A percentile compares a stretch with the other conserved stretches of the same genome.
phyloP scores from a whole-genome alignment of 495 filamentous ascomycete genomes.

The Evansstolkia leycettana region DNA sequence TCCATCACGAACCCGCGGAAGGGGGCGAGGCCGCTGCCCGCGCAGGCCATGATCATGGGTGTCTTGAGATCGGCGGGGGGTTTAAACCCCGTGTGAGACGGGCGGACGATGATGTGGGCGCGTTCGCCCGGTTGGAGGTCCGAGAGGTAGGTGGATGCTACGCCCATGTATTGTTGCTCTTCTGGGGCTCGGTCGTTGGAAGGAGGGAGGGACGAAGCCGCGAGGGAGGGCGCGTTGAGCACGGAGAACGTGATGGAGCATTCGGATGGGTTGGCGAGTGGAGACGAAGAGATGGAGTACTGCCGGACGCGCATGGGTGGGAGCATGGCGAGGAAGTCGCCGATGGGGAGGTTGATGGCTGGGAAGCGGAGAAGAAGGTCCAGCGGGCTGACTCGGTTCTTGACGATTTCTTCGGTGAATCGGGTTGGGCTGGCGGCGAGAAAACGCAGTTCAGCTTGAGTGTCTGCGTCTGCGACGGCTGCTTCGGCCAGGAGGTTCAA shows the following conservation, averaged over 20 bases:
- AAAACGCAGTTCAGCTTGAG: conserved; percentile 18
- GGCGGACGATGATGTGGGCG: conserved; percentile 47
- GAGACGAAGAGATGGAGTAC: conserved; percentile 73
- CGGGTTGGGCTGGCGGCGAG: conserved; percentile 19
- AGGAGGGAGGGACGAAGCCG: conserved; percentile 4
- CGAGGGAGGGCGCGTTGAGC: conserved; percentile 43
- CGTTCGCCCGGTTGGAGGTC: conserved; percentile 44
- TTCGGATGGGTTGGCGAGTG: conserved; percentile 41
- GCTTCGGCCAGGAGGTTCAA: conserved; percentile 37
- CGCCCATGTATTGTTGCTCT: conserved; percentile 35
- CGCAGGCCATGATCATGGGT: conserved; percentile 53
- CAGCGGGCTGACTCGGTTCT: conserved; percentile 48
- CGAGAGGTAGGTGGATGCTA: conserved; percentile 48
- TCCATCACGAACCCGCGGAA: conserved; percentile 64
- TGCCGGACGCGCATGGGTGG: conserved; percentile 64
- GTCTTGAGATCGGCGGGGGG: conserved; percentile 46
- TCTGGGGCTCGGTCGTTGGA: conserved; percentile 26
- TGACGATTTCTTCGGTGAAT: conserved; percentile 40
- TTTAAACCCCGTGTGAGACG: conserved; percentile 50
- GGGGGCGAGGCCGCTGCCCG: conserved; percentile 49
- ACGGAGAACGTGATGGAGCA: conserved; percentile 58
- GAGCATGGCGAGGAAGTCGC: conserved; percentile 53
- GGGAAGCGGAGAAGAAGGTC: conserved; percentile 52
- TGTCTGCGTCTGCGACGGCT: conserved; percentile 11
- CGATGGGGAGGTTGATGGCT: conserved; percentile 42